Evolutionary conservation across 805 yeast species (phyloP), one percentile per base, ranked within the genome.

Genomic region (Candida gorgasii): DNA sequence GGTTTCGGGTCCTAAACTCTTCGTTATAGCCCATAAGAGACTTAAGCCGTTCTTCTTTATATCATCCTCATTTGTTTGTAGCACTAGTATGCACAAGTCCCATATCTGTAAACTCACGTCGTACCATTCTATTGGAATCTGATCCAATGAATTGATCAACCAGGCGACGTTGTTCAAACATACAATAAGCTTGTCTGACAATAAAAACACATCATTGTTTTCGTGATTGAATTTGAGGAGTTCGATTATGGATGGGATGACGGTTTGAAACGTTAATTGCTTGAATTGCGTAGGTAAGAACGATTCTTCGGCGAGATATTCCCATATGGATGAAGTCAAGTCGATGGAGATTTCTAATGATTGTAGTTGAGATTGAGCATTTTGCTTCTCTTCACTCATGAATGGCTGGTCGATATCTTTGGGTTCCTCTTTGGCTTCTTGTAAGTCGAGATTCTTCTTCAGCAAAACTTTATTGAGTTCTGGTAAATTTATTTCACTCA

Each of bases 131-230:
- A 60, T 59, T 1, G 73, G 70, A 37, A 60, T 53, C 12, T 54
- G 40, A 27, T 63, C 60, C 33, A 54, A 41, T 3, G 72, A 55
- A 27, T 64, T 54, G 44, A 75, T 55, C 20, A 82, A 63, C 89
- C 90, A 83, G 30, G 78, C 59, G 40, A 84, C 58, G 55, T 90
- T 90, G 62, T 87, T 89, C 58, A 89, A 71, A 7, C 86, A 81
- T 11, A 79, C 72, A 37, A 87, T 63, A 5, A 80, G 71, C 50
- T 85, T 79, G 19, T 78, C 69, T 19, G 75, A 63, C 46, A 82
- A 75, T 33, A 73, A 51, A 4, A 68, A 48, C 5, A 50, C 33
- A 18, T 55, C 53, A 3, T 54, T 42, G 42, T 63, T 53, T 2
- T 24, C 39, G 8, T 52, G 70, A n/a, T 69, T 64, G 47, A 63